These are phyloP conservation scores for Mucor mucedo DNA, from an alignment of 371 early-diverging fungal genomes.

Conservation along the genomic window DNA sequence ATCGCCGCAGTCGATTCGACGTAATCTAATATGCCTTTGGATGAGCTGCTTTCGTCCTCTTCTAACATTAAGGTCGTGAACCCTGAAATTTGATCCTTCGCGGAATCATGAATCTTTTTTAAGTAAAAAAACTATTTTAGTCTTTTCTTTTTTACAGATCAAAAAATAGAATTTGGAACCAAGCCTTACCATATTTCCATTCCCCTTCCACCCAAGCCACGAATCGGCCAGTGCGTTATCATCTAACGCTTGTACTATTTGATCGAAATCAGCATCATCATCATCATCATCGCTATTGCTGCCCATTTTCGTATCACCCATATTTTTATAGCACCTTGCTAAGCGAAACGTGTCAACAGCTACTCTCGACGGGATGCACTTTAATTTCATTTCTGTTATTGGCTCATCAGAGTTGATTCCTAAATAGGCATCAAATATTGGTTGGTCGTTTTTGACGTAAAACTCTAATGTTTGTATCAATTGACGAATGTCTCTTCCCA, in stretches of 20 bases:
- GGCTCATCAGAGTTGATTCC: conserved; percentile 10
- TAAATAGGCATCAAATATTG: conserved; percentile 21
- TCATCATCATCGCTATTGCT: neutral
- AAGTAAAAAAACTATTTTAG: conserved; percentile 15
- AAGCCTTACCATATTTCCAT: conserved; percentile 3
- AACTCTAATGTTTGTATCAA: conserved; percentile 39
- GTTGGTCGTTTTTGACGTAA: conserved; percentile 13
- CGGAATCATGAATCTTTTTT: conserved; percentile 9
- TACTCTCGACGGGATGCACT: conserved; percentile 7
- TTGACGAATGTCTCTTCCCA: conserved; percentile 44
- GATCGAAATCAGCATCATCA: conserved; percentile 5
- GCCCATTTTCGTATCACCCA: neutral
- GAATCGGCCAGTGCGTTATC: conserved; percentile 19
- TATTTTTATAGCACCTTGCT: conserved; percentile 12
- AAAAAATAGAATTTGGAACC: neutral
- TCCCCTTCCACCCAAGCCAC: conserved; percentile 11
- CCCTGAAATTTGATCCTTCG: conserved; percentile 15
- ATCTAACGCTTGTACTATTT: conserved; percentile 8
- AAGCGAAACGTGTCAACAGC: conserved; percentile 26
- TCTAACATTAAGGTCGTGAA: conserved; percentile 17
- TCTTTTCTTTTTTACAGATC: neutral
- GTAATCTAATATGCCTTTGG: neutral
- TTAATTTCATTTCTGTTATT: conserved; percentile 7
- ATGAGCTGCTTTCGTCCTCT: neutral
- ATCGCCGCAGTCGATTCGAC: conserved; percentile 7